Conservation (phyloP, 257 asterid species). For the Salvia hispanica region DNA sequence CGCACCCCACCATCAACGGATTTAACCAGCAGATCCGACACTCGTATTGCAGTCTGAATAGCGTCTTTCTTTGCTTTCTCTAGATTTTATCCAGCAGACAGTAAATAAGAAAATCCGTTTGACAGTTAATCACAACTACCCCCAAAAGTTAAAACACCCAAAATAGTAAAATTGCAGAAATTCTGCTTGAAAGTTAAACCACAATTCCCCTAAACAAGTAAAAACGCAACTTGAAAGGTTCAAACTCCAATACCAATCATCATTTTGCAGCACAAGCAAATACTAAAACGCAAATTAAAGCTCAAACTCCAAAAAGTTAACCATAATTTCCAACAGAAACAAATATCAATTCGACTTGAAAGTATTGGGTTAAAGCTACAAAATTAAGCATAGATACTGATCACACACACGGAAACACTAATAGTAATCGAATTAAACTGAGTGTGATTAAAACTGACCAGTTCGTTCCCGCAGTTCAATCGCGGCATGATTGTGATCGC, state of each 20-base stretch:
- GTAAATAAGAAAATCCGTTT: neutral
- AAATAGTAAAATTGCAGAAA: too few relatives aligned
- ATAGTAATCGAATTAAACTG: neutral
- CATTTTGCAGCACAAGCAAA: neutral
- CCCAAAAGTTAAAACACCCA: neutral
- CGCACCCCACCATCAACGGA: conserved; percentile 80
- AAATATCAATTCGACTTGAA: neutral
- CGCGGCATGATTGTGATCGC: conserved; percentile 60
- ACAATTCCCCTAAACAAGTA: too few relatives aligned
- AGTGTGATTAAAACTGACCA: conserved; percentile 40
- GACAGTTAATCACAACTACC: neutral
- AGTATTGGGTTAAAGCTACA: neutral
- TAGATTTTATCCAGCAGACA: conserved; percentile 21
- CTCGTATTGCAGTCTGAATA: conserved; percentile 51
- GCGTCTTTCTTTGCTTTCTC: conserved; percentile 86
- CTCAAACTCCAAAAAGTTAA: neutral
- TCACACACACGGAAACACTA: neutral
- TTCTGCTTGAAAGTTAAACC: too few relatives aligned
- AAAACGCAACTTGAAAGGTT: neutral
- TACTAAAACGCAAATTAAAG: neutral
- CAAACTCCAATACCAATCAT: neutral
- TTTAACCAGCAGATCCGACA: conserved; percentile 70
- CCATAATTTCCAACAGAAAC: neutral
- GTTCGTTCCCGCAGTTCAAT: conserved; percentile 60
- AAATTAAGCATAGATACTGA: neutral